phyloP scores from a whole-genome alignment of 345 rosid species.

The Trapa bicornis region DNA sequence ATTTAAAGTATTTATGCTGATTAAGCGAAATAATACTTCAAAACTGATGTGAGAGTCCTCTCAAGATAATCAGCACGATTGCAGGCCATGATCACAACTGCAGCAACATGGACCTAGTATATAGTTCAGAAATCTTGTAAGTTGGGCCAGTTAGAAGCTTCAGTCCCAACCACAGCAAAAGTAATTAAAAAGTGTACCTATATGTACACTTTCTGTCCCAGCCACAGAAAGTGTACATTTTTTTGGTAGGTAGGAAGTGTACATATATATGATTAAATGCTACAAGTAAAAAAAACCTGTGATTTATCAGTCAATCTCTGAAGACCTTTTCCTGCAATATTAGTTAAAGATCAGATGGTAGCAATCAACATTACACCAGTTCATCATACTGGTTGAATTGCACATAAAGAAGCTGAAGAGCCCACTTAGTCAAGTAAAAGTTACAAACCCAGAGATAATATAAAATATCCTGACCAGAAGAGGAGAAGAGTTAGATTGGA shows the following conservation, averaged over 20 bases:
- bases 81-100: slow-evolving; percentile 98
- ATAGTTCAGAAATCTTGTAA: slow-evolving; percentile 13
- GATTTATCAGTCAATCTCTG: slow-evolving; percentile 40
- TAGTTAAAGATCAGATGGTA: slow-evolving; percentile 10
- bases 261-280: no score
- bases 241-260: no score
- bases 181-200: no score
- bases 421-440: neutral
- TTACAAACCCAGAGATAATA: neutral
- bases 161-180: no score
- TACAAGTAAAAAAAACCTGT: slow-evolving; percentile 26
- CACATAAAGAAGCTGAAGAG: neutral
- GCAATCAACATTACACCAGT: neutral
- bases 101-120: slow-evolving; percentile 64
- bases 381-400: neutral
- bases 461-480: neutral
- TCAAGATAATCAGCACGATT: slow-evolving; percentile 94
- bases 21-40: slow-evolving; percentile 34
- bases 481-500: neutral
- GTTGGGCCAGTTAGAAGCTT: slow-evolving; percentile 10
- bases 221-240: no score
- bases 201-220: no score
- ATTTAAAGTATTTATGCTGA: slow-evolving; percentile 3
- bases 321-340: slow-evolving; percentile 59
- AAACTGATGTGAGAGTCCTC: slow-evolving; percentile 64